These are phyloP conservation scores for Lactifluus subvellereus DNA, from an alignment of 768 basidiomycete genomes.

Conservation along the genomic window DNA sequence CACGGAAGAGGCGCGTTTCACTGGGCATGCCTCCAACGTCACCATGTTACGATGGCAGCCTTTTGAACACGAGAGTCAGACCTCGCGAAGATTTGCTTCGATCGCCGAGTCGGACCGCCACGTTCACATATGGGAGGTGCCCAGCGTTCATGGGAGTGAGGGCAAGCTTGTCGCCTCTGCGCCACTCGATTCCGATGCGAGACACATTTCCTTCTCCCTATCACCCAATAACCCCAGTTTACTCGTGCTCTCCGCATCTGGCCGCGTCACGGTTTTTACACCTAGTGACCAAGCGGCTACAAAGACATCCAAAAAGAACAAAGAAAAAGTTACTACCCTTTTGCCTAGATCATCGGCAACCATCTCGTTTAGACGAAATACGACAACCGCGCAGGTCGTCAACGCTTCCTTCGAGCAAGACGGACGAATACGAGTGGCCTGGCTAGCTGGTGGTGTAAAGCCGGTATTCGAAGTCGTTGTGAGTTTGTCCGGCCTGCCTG, in stretches of 20 bases:
- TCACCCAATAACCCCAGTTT: slow-evolving; percentile 37
- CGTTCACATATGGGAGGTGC: slow-evolving; percentile 55
- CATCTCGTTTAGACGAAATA: slow-evolving; percentile 36
- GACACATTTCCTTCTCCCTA: slow-evolving; percentile 33
- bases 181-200: slow-evolving; percentile 60
- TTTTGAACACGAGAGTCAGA: slow-evolving; percentile 31
- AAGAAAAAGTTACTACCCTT: slow-evolving; percentile 45
- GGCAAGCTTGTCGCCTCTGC: slow-evolving; percentile 55
- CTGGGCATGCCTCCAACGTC: slow-evolving; percentile 59
- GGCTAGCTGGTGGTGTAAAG: slow-evolving; percentile 49
- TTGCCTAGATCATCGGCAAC: slow-evolving; percentile 47
- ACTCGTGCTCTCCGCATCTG: slow-evolving; percentile 53
- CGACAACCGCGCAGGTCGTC: slow-evolving; percentile 37
- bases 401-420: slow-evolving; percentile 42
- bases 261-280: slow-evolving; percentile 52
- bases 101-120: slow-evolving; percentile 58
- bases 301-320: slow-evolving; percentile 36
- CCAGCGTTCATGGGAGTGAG: slow-evolving; percentile 36
- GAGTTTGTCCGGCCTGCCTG: slow-evolving; percentile 29
- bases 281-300: slow-evolving; percentile 44
- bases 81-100: slow-evolving; percentile 48
- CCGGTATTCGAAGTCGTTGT: slow-evolving; percentile 59
- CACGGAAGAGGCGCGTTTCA: slow-evolving; percentile 46
- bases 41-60: slow-evolving; percentile 48
- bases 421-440: slow-evolving; percentile 46